Conservation (phyloP, 768 basidiomycete species). For the Gymnopilus junonius region DNA sequence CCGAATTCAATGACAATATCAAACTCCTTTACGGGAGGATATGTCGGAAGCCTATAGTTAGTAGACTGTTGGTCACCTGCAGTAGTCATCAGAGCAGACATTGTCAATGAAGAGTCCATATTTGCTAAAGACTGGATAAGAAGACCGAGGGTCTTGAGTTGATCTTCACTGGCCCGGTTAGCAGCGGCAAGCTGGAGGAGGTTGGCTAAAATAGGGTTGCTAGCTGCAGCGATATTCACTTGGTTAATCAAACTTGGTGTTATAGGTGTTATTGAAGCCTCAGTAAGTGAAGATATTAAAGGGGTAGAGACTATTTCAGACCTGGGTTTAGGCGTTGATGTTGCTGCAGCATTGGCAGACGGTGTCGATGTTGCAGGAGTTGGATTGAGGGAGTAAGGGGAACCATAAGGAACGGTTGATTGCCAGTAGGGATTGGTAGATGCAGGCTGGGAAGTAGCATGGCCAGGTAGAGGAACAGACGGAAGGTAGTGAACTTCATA, state of each 20-base stretch:
- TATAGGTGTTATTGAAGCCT: constrained; percentile 59
- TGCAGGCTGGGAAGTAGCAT: constrained; percentile 28
- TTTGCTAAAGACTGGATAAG: constrained; percentile 71
- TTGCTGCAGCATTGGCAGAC: constrained; percentile 2
- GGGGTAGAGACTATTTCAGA: constrained; percentile 34
- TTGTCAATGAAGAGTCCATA: constrained; percentile 23
- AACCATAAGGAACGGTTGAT: constrained; percentile 17
- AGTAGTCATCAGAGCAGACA: constrained; percentile 12
- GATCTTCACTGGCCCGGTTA: constrained; percentile 62
- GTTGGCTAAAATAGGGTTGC: constrained; percentile 70
- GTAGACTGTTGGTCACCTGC: constrained; percentile 5
- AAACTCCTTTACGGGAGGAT: constrained; percentile 54
- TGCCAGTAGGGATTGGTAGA: constrained; percentile 26
- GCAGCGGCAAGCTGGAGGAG: constrained; percentile 68
- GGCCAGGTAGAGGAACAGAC: constrained; percentile 21
- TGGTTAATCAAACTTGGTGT: constrained; percentile 62
- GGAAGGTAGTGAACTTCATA: constrained; percentile 76
- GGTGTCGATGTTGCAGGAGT: constrained; percentile 2
- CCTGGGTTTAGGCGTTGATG: constrained; percentile 17
- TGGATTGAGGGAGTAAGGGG: constrained; percentile 8
- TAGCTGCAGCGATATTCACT: constrained; percentile 67
- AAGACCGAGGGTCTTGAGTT: constrained; percentile 70
- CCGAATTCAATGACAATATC: constrained; percentile 76
- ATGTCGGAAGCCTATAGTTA: constrained; percentile 14
- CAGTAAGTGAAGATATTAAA: constrained; percentile 49